A percentile compares a stretch with the other conserved stretches of the same genome.
Conservation (phyloP, 768 basidiomycete genomes). For the Rhodotorula diobovata region DNA sequence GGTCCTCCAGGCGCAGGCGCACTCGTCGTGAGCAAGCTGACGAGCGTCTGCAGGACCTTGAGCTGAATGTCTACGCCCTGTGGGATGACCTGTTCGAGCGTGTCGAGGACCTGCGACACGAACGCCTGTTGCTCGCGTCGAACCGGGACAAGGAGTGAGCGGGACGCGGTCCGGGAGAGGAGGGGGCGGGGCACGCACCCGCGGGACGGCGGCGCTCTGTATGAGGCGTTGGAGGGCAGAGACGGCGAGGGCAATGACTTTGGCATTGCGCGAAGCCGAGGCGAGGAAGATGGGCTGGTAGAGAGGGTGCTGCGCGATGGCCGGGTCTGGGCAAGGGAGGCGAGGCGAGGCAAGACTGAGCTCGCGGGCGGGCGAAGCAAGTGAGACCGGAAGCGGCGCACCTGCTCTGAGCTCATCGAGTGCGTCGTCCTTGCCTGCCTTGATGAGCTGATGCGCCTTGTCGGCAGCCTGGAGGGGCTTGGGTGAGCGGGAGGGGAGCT, state of each 20-base stretch:
- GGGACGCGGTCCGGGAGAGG: no score
- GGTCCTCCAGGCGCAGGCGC: background rate
- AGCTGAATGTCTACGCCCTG: slow-evolving; percentile 97
- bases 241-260: slow-evolving; percentile 86
- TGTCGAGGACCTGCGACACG: slow-evolving; percentile 72
- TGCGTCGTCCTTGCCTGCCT: slow-evolving; percentile 11
- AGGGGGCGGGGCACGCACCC: no score
- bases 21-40: slow-evolving; percentile 62
- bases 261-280: slow-evolving; percentile 84
- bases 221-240: slow-evolving; percentile 88
- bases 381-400: background rate
- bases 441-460: slow-evolving; percentile 29
- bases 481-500: background rate
- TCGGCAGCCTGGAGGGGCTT: slow-evolving; percentile 23
- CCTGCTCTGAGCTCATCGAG: slow-evolving; percentile 14
- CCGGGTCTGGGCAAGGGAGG: slow-evolving; percentile 2
- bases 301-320: slow-evolving; percentile 50
- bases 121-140: no score
- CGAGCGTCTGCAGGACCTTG: slow-evolving; percentile 73
- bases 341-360: background rate
- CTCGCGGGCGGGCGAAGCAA: background rate
- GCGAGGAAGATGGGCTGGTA: slow-evolving; percentile 88
- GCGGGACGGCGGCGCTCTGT: slow-evolving; percentile 51
- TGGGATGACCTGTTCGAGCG: slow-evolving; percentile 78
- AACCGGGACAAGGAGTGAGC: no score